Percentiles rank a stretch among this genome's conserved stretches.
Evolutionary conservation across 495 filamentous ascomycete species (phyloP).

Genomic region (Cetradonia linearis): DNA sequence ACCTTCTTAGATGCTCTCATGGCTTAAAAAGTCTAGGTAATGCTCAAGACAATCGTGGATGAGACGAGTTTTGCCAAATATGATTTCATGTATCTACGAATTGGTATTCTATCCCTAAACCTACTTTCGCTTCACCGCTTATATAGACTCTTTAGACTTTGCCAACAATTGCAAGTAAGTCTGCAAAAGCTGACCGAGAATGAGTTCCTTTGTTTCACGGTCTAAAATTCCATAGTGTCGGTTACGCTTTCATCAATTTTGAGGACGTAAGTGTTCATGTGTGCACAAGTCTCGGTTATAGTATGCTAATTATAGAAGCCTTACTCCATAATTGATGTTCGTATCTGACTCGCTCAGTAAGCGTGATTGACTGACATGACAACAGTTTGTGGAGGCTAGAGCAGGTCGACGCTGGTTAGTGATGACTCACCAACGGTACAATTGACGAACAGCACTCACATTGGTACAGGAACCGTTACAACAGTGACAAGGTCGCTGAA

Average conservation of each 20-base stretch:
- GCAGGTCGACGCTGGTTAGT: slow-evolving; percentile 60
- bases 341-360: slow-evolving; percentile 27
- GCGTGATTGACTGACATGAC: slow-evolving; percentile 20
- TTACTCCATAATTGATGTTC: slow-evolving; percentile 61
- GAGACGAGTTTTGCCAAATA: slow-evolving; percentile 68
- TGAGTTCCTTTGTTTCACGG: slow-evolving; percentile 20
- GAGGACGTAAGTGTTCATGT: slow-evolving; percentile 50
- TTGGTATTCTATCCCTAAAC: slow-evolving; percentile 41
- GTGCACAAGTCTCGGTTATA: neutral
- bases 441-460: slow-evolving; percentile 14
- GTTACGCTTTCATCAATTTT: slow-evolving; percentile 98
- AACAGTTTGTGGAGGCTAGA: slow-evolving; percentile 64
- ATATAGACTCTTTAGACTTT: slow-evolving; percentile 48
- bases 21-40: slow-evolving; percentile 31
- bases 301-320: slow-evolving; percentile 41
- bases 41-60: slow-evolving; percentile 71
- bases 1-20: slow-evolving; percentile 7
- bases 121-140: slow-evolving; percentile 11
- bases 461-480: slow-evolving; percentile 58
- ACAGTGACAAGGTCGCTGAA: slow-evolving; percentile 75
- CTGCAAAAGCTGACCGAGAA: neutral
- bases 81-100: slow-evolving; percentile 92
- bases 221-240: slow-evolving; percentile 52
- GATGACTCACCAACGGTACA: neutral
- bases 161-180: slow-evolving; percentile 80